phyloP scores from a whole-genome alignment of 2,329 filamentous ascomycete genomes.

The Coccinonectria pachysandricola region DNA sequence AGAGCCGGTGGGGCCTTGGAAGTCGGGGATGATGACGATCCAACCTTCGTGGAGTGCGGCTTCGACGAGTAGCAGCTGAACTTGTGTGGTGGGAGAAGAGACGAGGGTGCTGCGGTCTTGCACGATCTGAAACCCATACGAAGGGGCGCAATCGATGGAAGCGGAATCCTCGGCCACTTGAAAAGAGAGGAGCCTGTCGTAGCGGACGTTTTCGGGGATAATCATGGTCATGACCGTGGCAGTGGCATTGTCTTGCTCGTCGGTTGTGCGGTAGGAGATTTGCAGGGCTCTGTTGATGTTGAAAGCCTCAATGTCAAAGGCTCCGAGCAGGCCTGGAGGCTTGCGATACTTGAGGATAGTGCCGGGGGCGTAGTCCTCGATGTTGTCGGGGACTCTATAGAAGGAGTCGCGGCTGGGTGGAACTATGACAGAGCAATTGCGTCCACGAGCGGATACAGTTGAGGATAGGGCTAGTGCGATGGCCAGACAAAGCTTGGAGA shows the following conservation, averaged over 20 bases:
- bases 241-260: conserved; percentile 24
- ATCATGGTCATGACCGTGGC: conserved; percentile 29
- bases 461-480: conserved; percentile 2
- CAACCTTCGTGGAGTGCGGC: conserved; percentile 30
- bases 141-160: conserved; percentile 24
- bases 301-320: conserved; percentile 8
- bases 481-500: not conserved
- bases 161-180: conserved; percentile 31
- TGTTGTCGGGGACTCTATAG: conserved; percentile 11
- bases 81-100: conserved; percentile 20
- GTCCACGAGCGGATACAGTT: not conserved
- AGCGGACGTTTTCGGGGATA: conserved; percentile 22
- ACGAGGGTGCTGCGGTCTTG: conserved; percentile 21
- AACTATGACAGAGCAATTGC: not conserved
- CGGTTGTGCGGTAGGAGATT: conserved; percentile 30
- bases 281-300: conserved; percentile 18
- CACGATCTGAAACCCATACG: conserved; percentile 14
- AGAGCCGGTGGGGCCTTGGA: conserved; percentile 31
- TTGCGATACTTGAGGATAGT: conserved; percentile 12
- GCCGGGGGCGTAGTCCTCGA: conserved; percentile 8
- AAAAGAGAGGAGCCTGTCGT: conserved; percentile 28
- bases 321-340: conserved; percentile 12
- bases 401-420: conserved; percentile 15
- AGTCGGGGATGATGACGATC: conserved; percentile 38
- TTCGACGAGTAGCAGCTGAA: conserved; percentile 14